Conservation (phyloP, 495 filamentous ascomycete species). For the Cudoniella acicularis region DNA sequence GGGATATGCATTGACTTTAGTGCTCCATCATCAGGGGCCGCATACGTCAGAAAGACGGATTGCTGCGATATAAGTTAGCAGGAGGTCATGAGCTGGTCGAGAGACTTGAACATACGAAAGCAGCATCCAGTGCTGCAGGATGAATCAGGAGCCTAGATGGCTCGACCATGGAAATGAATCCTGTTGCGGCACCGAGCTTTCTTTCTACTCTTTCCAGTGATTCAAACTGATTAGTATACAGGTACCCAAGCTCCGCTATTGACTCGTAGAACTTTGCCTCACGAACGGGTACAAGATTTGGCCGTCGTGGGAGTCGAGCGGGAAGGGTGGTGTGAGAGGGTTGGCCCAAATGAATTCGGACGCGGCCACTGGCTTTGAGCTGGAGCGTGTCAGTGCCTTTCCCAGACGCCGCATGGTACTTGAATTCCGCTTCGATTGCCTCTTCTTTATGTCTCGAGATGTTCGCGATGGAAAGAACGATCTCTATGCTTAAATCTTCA, state of each 20-base stretch:
- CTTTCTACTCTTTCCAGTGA: too few species aligned
- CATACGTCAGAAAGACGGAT: constrained; percentile 37
- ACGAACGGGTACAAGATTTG: too few species aligned
- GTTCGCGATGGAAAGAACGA: not conserved
- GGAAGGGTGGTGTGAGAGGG: too few species aligned
- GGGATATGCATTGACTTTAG: constrained; percentile 32
- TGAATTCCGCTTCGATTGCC: not conserved
- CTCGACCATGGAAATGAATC: too few species aligned
- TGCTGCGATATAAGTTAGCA: constrained; percentile 40
- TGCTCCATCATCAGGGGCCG: constrained; percentile 30
- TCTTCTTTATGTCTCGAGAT: not conserved
- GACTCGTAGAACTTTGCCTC: too few species aligned
- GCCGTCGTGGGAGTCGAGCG: too few species aligned
- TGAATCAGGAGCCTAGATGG: constrained; percentile 31
- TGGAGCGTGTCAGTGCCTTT: not conserved
- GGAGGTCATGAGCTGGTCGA: constrained; percentile 38
- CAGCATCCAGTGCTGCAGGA: constrained; percentile 37
- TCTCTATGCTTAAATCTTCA: too few species aligned
- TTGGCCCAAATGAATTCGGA: not conserved
- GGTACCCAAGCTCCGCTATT: too few species aligned
- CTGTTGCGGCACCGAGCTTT: too few species aligned
- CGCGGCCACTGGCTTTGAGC: not conserved
- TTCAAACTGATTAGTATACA: too few species aligned
- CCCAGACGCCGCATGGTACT: not conserved
- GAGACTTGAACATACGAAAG: too few species aligned